Base-by-base conservation (phyloP, 129 eudicot genomes). In the Erigeron canadensis region DNA sequence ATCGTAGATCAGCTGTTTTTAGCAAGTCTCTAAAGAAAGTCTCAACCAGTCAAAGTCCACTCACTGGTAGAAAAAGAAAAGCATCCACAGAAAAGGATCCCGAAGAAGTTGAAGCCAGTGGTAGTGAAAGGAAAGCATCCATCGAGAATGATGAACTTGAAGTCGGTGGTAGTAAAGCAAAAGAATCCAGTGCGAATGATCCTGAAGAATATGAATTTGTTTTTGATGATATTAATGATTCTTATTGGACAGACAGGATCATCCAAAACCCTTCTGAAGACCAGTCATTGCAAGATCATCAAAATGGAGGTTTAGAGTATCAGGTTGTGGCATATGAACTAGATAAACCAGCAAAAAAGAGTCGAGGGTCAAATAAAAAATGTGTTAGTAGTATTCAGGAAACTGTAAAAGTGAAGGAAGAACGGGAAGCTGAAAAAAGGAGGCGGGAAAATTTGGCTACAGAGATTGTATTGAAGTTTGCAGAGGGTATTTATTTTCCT, bases 221-320 rank as follows among this genome's bases (percentile, higher is more conserved):
- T 41, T 83, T 86, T 74, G 91, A 91, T 60, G 96, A 86, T 80
- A 75, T 71, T 59, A 88, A 85, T 53, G 91, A 88, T 78, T 89
- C 95, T 18, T 91, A 91, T 77, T 91, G 98, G 98, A 85, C 91
- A 5, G 98, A 91, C 77, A 86, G 84, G 94, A 77, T 82, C 64
- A 74, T 91, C 34, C 95, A 88, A 48, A 77, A 89, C 77, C 74
- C 72, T 56, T 77, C 88, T 17, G 90, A 84, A 85, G 94, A 87
- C 71, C 96, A 88, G 51, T 47, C 70, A 7, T 53, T 81, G 57
- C 81, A 79, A 56, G 79, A 81, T 63, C 56, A 74, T 76, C 82
- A 82, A 62, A 89, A 86, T 38, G 89, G 80, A 18, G 85, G 46
- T 22, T 53, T 38, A 59, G 80, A 74, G 11, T 44, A 63, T 63